These are phyloP conservation scores for Carex myosuroides DNA, from an alignment of 176 grass and related monocot genomes.

Conservation along the genomic window DNA sequence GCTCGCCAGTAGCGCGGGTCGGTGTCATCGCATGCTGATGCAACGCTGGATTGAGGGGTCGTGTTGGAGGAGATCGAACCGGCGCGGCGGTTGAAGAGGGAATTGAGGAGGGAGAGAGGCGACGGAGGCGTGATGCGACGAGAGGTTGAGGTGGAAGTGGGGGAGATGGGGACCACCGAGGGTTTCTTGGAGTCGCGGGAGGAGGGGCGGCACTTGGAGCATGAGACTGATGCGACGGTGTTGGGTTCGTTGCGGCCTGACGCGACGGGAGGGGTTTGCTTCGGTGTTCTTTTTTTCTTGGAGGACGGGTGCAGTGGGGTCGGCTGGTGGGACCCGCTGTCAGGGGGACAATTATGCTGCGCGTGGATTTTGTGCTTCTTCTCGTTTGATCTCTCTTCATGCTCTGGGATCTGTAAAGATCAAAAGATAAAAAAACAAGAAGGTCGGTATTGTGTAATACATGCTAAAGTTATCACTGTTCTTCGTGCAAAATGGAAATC, in stretches of 20 bases:
- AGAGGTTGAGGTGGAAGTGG: conserved; percentile 22
- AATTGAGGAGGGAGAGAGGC: conserved; percentile 55
- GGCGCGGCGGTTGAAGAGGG: conserved; percentile 44
- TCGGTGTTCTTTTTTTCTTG: conserved; percentile 29
- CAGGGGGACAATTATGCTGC: conserved; percentile 15
- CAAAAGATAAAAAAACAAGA: neutral
- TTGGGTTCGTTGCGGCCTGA: conserved; percentile 10
- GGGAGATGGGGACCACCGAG: conserved; percentile 34
- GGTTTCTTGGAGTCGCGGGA: conserved; percentile 35
- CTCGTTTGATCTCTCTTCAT: conserved; percentile 14
- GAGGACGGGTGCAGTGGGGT: conserved; percentile 49
- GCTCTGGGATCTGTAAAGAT: conserved; percentile 44
- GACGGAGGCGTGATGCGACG: conserved; percentile 39
- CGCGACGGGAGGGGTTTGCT: conserved; percentile 9
- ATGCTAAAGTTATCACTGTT: neutral
- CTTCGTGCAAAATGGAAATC: neutral
- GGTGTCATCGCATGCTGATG: conserved; percentile 8
- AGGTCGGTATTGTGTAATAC: neutral
- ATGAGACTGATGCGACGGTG: conserved; percentile 51
- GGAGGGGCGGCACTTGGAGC: conserved; percentile 53
- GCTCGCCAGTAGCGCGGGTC: conserved; percentile 62
- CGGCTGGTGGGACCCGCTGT: conserved; percentile 29
- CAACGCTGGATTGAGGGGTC: conserved; percentile 26
- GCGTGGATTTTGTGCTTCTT: neutral
- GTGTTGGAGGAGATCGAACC: conserved; percentile 37